Percentiles rank a stretch among this genome's conserved stretches.
Evolutionary conservation across 805 yeast species (phyloP).

Genomic region (Kodamaea neixiangensis): DNA sequence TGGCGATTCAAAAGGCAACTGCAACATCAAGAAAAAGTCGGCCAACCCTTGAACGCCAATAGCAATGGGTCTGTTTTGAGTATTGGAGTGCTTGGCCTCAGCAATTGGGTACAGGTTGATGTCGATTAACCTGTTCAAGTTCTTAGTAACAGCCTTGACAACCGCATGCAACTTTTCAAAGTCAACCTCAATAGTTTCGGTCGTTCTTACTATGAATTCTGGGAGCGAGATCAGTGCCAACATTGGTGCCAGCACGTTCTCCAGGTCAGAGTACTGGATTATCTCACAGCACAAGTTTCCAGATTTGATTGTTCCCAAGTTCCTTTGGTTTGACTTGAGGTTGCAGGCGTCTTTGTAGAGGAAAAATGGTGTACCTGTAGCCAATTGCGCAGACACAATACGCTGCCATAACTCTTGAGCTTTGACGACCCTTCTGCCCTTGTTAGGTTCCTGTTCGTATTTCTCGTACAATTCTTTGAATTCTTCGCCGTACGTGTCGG

Average conservation of each 20-base stretch:
- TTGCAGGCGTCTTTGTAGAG: conserved; percentile 93
- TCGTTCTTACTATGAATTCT: conserved; percentile 49
- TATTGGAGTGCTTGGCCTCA: conserved; percentile 73
- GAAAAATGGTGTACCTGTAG: conserved; percentile 96
- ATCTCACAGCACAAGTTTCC: conserved; percentile 95
- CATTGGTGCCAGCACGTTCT: conserved; percentile 95
- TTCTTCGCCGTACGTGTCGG: conserved; percentile 82
- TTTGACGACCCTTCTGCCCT: conserved; percentile 55
- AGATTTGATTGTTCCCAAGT: conserved; percentile 88
- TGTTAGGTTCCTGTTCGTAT: conserved; percentile 73
- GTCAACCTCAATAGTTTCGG: conserved; percentile 53
- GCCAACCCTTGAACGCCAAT: conserved; percentile 98
- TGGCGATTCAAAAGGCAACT: conserved; percentile 83
- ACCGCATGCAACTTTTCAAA: conserved; percentile 74
- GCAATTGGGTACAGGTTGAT: conserved; percentile 81
- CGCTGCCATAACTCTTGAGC: conserved; percentile 93
- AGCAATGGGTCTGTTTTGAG: conserved; percentile 91
- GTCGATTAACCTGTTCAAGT: conserved; percentile 83
- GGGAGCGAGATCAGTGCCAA: conserved; percentile 91
- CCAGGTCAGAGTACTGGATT: conserved; percentile 87
- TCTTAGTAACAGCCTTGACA: conserved; percentile 73
- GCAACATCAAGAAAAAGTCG: conserved; percentile 76
- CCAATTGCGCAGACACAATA: conserved; percentile 88
- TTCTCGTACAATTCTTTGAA: conserved; percentile 69
- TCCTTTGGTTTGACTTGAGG: conserved; percentile 83